Conservation (phyloP, 805 yeast genomes). For the Lipomyces starkeyi region DNA sequence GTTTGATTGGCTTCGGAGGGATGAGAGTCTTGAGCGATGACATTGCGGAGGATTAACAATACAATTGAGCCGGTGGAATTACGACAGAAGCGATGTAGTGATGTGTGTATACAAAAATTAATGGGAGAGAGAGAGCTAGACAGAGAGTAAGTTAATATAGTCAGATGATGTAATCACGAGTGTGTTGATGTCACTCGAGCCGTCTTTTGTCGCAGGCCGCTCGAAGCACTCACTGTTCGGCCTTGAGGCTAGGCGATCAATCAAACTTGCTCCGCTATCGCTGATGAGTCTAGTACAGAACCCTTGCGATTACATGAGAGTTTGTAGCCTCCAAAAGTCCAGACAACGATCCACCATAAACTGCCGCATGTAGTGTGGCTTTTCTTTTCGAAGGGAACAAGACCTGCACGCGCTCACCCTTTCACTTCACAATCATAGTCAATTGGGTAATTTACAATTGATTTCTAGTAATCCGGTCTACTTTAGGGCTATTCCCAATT, state of each 20-base stretch:
- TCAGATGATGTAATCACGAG: too few species aligned
- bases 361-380: too few species aligned
- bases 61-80: slow-evolving; percentile 6
- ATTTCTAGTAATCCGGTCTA: not conserved
- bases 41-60: slow-evolving; percentile 10
- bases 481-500: too few species aligned
- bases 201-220: too few species aligned
- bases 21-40: slow-evolving; percentile 28
- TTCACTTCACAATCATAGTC: not conserved
- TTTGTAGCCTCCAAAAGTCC: not conserved
- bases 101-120: not conserved
- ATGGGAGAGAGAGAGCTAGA: not conserved
- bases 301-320: not conserved
- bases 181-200: too few species aligned
- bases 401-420: not conserved
- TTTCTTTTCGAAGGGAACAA: too few species aligned
- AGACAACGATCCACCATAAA: not conserved
- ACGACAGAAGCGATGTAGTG: not conserved
- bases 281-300: not conserved
- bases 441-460: not conserved
- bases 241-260: too few species aligned
- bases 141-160: not conserved
- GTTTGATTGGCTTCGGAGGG: slow-evolving; percentile 41
- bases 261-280: too few species aligned
- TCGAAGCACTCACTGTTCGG: too few species aligned